Base-by-base conservation (phyloP, 257 asterid species). In the Gentiana macrophylla region DNA sequence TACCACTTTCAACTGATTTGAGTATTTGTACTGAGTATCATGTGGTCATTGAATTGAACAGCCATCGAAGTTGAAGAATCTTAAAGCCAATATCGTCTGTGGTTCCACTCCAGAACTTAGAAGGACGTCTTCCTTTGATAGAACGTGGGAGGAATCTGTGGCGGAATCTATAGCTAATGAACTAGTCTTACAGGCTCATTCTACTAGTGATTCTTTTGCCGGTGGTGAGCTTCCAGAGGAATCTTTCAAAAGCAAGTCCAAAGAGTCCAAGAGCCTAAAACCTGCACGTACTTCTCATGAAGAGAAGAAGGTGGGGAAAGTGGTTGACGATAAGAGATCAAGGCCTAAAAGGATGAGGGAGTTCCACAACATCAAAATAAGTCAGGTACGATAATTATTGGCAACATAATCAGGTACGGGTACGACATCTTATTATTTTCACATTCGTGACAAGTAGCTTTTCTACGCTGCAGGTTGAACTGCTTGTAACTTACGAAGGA, bases 121-220 rank as follows among this genome's bases (percentile, higher is more conserved):
- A 69, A 79, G 97, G 71, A 85, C 95, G 32, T 86, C 99, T 62
- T 92, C 99, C 63, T 92, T 85, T 37, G 99, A 92, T 73, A 78
- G 88, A 69, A 78, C 95, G 47, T 92, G 94, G 99, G 99, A 92
- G 77, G 99, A 92, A 80, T 88, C 62, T 61, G 95, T 88, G 67
- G 99, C 99, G 52, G 99, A 92, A 73, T 92, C 99, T 57, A 95
- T 88, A 56, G 94, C 97, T 55, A 74, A 83, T 77, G 99, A 92
- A 81, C 94, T 92, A 51, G 89, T 88, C 61, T 57, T 79, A 63
- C 94, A 88, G 61, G 67, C 75, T 78, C 86, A 89, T 64, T 74
- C 94, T 60, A 81, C 94, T 50, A 64, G 75, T 63, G 79, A 80
- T 53, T 36, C 89, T 52, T 55, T 60, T 53, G 62, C 69, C 59